Evolutionary conservation across 1,284 basidiomycete species (phyloP).

Genomic region (Ceratobasidium sp.): DNA sequence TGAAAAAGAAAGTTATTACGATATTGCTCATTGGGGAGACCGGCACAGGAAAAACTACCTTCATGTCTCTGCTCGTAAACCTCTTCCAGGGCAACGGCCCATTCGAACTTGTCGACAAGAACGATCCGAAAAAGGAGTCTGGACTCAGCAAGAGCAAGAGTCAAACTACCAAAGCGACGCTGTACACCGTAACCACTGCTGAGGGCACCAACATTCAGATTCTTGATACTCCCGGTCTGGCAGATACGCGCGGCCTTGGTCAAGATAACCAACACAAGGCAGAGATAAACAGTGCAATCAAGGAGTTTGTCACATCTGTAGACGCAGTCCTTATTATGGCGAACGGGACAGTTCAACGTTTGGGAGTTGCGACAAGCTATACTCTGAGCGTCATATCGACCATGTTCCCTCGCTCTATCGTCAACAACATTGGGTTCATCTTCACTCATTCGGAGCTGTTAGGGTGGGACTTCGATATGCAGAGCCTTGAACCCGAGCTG

Average conservation of each 20-base stretch:
- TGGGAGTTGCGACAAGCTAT: slow-evolving; percentile 14
- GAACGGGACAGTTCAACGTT: slow-evolving; percentile 21
- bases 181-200: background rate
- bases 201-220: slow-evolving; percentile 43
- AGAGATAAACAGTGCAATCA: slow-evolving; percentile 39
- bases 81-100: slow-evolving; percentile 5
- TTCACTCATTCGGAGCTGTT: slow-evolving; percentile 50
- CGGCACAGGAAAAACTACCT: slow-evolving; percentile 20
- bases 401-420: slow-evolving; percentile 51
- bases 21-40: slow-evolving; percentile 28
- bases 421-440: slow-evolving; percentile 51
- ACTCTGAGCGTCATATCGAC: slow-evolving; percentile 46
- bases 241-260: slow-evolving; percentile 49
- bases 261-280: slow-evolving; percentile 47
- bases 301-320: background rate
- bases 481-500: slow-evolving; percentile 43
- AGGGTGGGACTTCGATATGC: slow-evolving; percentile 49
- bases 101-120: background rate
- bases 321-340: slow-evolving; percentile 38
- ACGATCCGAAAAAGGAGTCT: slow-evolving; percentile 9
- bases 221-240: slow-evolving; percentile 51
- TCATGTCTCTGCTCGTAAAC: slow-evolving; percentile 29
- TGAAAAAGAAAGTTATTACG: background rate
- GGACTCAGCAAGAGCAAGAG: background rate
- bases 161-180: slow-evolving; percentile 14